A percentile compares a stretch with the other conserved stretches of the same genome.
phyloP scores from a whole-genome alignment of 1,284 basidiomycete genomes.

The Tilletia walkeri region DNA sequence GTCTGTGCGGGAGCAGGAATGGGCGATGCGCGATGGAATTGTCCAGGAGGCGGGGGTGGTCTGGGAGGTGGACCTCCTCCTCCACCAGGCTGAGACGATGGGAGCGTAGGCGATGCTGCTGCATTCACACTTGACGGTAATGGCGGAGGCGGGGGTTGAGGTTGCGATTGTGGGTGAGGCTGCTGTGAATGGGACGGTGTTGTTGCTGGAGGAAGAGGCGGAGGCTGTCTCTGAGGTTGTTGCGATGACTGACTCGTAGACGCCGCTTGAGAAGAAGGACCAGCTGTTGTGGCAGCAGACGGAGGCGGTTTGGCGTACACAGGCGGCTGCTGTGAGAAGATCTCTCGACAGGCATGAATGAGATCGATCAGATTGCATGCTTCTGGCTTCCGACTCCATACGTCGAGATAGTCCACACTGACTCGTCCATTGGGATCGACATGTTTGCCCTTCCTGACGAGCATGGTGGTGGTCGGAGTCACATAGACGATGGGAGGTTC shows the following conservation, averaged over 20 bases:
- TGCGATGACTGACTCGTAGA: not conserved
- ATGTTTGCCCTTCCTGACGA: constrained; percentile 72
- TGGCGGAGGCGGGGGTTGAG: constrained; percentile 32
- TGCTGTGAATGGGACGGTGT: not conserved
- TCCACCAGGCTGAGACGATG: too few species aligned
- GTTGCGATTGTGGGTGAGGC: constrained; percentile 23
- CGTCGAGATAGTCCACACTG: constrained; percentile 66
- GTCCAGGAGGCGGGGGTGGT: too few species aligned
- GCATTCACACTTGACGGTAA: constrained; percentile 51
- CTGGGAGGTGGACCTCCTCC: too few species aligned
- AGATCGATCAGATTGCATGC: constrained; percentile 69
- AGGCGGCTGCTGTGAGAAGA: constrained; percentile 82
- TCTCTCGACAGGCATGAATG: constrained; percentile 70
- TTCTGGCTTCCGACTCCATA: constrained; percentile 82
- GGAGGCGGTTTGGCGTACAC: constrained; percentile 77
- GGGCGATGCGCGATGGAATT: too few species aligned
- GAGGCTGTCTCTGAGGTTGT: not conserved
- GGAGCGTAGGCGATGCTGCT: too few species aligned
- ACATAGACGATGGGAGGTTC: constrained; percentile 87
- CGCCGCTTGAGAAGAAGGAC: constrained; percentile 42
- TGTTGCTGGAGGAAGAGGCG: constrained; percentile 14
- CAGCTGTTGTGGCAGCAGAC: constrained; percentile 23
- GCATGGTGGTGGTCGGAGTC: constrained; percentile 87
- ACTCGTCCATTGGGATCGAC: constrained; percentile 82
- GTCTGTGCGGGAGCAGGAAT: too few species aligned